Base-by-base conservation (phyloP, 148 eudicot species). In the Persicaria maculosa region DNA sequence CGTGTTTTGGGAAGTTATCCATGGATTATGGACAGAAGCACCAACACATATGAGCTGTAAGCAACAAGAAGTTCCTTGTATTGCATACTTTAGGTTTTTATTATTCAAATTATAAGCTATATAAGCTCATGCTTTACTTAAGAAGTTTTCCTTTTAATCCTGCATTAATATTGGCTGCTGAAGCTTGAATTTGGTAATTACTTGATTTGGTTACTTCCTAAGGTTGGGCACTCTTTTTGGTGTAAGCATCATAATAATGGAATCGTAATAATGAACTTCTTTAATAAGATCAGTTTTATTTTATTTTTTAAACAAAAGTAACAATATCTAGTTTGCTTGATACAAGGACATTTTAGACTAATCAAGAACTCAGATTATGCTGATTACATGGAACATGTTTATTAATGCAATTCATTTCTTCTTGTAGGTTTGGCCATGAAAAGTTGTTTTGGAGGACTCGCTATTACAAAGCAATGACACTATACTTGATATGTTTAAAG, bases 1-100 rank as follows among this genome's bases (percentile, higher is more conserved):
- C n/a, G n/a, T n/a, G n/a, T n/a, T n/a, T n/a, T 95, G 96, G 99
- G 99, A 50, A 92, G 99, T 79, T 95, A 95, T 82, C 97, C 99
- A 77, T 89, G 94, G 75, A 88, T 95, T 43, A 89, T 89, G 94
- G 99, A 95, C 81, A 88, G 81, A 78, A 84, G 86, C 89, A 90
- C 85, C 89, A 95, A 82, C 86, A 86, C 89, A 61, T 95, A 90
- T 74, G 99, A 95, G 62, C 84, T 95, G 99, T 95, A 90, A 87
- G 98, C 82, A 74, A 44, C 77, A 20, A 71, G 7, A 44, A 22
- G 45, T 40, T 68, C 62, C 8, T 50, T 16, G 53, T 31, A 55
- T 8, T 40, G 16, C 14, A 9, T 22, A 44, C 74, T 20, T 48
- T 59, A 22, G 11, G 40, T 52, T 52, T 52, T 52, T 6, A 52